Evolutionary conservation across 495 filamentous ascomycete genomes (phyloP), one percentile per base, ranked within the genome.

Genomic region (Mytilinidion resinicola): DNA sequence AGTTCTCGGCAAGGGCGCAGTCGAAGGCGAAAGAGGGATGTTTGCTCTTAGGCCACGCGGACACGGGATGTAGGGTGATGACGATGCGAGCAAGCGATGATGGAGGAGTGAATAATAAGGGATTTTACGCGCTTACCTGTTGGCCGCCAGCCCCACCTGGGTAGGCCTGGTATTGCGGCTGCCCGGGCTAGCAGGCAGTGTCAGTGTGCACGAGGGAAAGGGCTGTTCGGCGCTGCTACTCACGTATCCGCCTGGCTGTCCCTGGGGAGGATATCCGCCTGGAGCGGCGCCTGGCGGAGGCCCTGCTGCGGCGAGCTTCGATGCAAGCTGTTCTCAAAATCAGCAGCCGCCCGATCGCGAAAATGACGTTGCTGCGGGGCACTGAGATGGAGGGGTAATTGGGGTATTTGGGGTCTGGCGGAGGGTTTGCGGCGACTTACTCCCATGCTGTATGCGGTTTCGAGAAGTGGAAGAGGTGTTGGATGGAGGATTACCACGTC

Each of bases 141-240:
- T 42, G 56, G 51, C 47, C 56, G 39, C 51, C 56, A 41, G 57
- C 41, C 17, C 38, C 49, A 19, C 56, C 61, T 49, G 61, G 57
- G 46, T 62, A 69, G 19, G 64, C 59, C 46, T 67, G 67, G 56
- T 70, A 71, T 50, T 71, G 68, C 52, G 64, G 66, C 44, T 68
- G 65, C 15, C 67, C 67, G 50, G 67, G 67, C 67, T 70, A 43
- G 43, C 25, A 30, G 25, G 15, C 17, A 9, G 15, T 9, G 47
- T 54, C 42, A 58, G 20, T 14, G 35, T 17, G 43, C 58, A 54
- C 54, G 41, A 44, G 47, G 5, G 21, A 21, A 49, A 2, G 17
- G 20, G 34, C 15, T 5, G 25, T 9, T 9, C 4, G 46, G 12
- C 46, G 14, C 33, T 49, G 15, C 46, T 4, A 61, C 63, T 62